Evolutionary conservation across 495 filamentous ascomycete genomes (phyloP).

Genomic region (Cudoniella acicularis): DNA sequence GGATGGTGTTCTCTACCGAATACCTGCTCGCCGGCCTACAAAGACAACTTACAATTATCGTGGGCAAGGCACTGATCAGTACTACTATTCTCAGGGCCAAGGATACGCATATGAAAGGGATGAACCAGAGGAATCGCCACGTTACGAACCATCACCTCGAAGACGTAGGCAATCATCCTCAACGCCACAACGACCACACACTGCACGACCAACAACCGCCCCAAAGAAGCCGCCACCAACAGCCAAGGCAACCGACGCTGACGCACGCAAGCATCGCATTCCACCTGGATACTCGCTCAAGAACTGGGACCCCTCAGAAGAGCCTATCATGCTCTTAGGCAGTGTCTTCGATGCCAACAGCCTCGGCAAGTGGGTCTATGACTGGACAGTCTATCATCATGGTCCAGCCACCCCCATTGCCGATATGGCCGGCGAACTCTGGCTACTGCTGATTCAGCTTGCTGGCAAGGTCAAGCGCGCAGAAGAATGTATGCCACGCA

Average conservation of each 20-base stretch:
- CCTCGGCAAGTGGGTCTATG: constrained; percentile 98
- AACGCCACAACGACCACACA: constrained; percentile 39
- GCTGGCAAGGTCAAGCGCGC: constrained; percentile 93
- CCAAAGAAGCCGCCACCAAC: constrained; percentile 28
- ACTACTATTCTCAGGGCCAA: constrained; percentile 51
- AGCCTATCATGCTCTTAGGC: constrained; percentile 84
- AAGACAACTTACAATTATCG: constrained; percentile 34
- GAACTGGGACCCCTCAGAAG: constrained; percentile 96
- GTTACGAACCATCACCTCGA: constrained; percentile 32
- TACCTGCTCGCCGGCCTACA: constrained; percentile 31
- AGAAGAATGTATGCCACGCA: constrained; percentile 72
- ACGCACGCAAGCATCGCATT: constrained; percentile 76
- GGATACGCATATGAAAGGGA: constrained; percentile 32
- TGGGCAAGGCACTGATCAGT: constrained; percentile 49
- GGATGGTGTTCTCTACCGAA: constrained; percentile 38
- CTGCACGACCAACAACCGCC: constrained; percentile 39
- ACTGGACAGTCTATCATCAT: constrained; percentile 96
- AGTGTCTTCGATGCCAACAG: constrained; percentile 98
- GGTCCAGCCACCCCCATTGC: constrained; percentile 82
- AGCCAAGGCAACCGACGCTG: constrained; percentile 79
- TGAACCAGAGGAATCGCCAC: constrained; percentile 18
- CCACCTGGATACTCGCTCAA: constrained; percentile 92
- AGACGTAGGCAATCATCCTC: constrained; percentile 25
- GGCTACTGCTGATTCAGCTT: constrained; percentile 93
- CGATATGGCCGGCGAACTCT: constrained; percentile 90